These are phyloP conservation scores for Collybia sordida DNA, from an alignment of 768 basidiomycete genomes.

Conservation along the genomic window DNA sequence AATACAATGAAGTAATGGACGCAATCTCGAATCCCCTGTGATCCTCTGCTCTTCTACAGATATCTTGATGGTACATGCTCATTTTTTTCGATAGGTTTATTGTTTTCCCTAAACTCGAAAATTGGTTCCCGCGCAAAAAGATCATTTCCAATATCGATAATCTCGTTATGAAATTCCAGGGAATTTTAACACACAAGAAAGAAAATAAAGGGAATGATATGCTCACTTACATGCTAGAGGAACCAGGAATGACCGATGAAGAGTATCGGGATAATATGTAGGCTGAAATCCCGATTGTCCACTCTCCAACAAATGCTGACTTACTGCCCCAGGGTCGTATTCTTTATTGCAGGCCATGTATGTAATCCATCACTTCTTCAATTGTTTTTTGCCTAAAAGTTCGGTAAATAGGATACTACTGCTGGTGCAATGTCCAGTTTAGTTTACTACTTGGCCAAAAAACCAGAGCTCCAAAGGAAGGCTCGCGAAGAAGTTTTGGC, in stretches of 20 bases:
- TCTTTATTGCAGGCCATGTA: constrained; percentile 29
- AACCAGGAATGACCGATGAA: not conserved
- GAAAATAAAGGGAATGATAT: constrained; percentile 20
- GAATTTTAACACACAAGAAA: constrained; percentile 15
- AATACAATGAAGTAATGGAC: constrained; percentile 20
- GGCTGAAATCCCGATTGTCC: constrained; percentile 18
- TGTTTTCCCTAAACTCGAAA: constrained; percentile 10
- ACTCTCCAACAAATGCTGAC: constrained; percentile 17
- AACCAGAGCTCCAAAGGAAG: constrained; percentile 24
- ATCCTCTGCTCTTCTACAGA: constrained; percentile 8
- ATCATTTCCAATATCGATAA: constrained; percentile 16
- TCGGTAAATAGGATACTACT: constrained; percentile 18
- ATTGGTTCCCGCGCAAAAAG: constrained; percentile 14
- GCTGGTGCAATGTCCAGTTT: constrained; percentile 22
- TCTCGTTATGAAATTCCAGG: constrained; percentile 11
- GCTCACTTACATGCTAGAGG: constrained; percentile 21
- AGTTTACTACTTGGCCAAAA: constrained; percentile 22
- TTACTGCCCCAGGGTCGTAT: constrained; percentile 14
- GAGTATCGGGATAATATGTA: not conserved
- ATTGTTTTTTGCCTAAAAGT: not conserved
- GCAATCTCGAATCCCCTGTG: constrained; percentile 20
- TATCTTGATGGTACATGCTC: constrained; percentile 3
- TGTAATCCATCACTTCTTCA: not conserved
- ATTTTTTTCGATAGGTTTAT: too few species aligned
- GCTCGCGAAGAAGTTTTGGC: constrained; percentile 25